These are phyloP conservation scores for Venturia asperata DNA, from an alignment of 2,329 filamentous ascomycete genomes.

Conservation along the genomic window DNA sequence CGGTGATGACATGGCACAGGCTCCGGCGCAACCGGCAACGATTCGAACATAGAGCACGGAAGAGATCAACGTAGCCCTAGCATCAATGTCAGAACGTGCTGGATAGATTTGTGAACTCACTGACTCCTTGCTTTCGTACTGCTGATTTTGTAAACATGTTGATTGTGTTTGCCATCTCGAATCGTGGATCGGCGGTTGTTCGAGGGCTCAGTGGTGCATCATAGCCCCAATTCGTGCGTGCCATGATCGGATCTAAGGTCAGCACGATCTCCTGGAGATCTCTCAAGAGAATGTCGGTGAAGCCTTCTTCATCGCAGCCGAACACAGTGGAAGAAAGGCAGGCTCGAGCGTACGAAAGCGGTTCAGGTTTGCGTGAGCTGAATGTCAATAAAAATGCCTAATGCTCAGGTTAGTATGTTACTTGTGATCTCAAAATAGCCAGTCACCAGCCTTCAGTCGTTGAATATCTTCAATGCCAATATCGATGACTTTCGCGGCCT, in stretches of 20 bases:
- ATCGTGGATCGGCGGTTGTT: slow-evolving; percentile 62
- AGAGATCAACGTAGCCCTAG: slow-evolving; percentile 72
- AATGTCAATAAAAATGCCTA: slow-evolving; percentile 64
- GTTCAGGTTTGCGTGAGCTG: slow-evolving; percentile 71
- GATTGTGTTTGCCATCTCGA: slow-evolving; percentile 65
- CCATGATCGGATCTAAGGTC: slow-evolving; percentile 62
- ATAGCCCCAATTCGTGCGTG: slow-evolving; percentile 66
- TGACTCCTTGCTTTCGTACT: background rate
- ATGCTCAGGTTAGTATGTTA: slow-evolving; percentile 33
- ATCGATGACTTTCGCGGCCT: slow-evolving; percentile 34
- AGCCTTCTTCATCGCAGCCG: slow-evolving; percentile 58
- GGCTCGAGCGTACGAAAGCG: slow-evolving; percentile 75
- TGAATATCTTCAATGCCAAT: slow-evolving; percentile 16
- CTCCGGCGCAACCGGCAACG: slow-evolving; percentile 80
- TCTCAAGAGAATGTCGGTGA: slow-evolving; percentile 69
- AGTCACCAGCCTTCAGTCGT: background rate
- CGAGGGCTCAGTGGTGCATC: slow-evolving; percentile 44
- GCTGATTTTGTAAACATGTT: slow-evolving; percentile 53
- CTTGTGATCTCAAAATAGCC: background rate
- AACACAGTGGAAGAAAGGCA: slow-evolving; percentile 71
- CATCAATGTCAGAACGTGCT: slow-evolving; percentile 31
- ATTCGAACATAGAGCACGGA: slow-evolving; percentile 82
- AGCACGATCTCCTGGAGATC: slow-evolving; percentile 74
- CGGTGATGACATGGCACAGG: slow-evolving; percentile 73
- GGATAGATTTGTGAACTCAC: background rate